Percentiles rank a stretch among this genome's conserved stretches.
Conservation (phyloP, 148 eudicot genomes). For the Persicaria maculosa region DNA sequence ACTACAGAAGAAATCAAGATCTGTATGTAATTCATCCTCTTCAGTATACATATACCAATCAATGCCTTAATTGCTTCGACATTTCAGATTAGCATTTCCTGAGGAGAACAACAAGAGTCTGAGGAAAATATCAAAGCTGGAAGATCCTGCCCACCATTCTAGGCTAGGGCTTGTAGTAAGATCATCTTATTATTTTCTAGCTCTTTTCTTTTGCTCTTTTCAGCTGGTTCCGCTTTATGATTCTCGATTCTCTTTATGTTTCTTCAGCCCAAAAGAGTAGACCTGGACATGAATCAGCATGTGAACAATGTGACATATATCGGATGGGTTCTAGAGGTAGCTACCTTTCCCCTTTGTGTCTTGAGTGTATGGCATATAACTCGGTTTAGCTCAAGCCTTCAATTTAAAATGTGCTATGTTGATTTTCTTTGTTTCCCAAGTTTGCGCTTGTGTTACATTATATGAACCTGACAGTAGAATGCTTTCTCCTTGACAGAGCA, state of each 20-base stretch:
- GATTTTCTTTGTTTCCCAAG: too few species aligned
- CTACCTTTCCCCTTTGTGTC: slow-evolving; percentile 13
- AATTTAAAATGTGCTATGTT: too few species aligned
- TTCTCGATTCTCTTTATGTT: neutral
- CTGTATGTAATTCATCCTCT: neutral
- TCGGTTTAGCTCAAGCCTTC: too few species aligned
- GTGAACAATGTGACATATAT: slow-evolving; percentile 94
- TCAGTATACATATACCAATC: neutral
- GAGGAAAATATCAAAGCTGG: slow-evolving; percentile 82
- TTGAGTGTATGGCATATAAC: too few species aligned
- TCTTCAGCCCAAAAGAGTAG: slow-evolving; percentile 90
- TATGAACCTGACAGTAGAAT: neutral
- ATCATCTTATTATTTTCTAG: neutral
- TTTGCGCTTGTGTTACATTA: neutral
- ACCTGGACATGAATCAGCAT: slow-evolving; percentile 96
- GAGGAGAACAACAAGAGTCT: slow-evolving; percentile 74
- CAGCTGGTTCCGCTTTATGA: neutral
- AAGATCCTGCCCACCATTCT: slow-evolving; percentile 61
- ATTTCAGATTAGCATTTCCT: slow-evolving; percentile 74
- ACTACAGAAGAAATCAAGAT: too few species aligned
- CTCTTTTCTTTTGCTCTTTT: neutral
- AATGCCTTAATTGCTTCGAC: neutral
- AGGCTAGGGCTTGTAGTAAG: slow-evolving; percentile 72
- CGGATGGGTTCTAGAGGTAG: slow-evolving; percentile 91
- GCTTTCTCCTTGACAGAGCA: slow-evolving; percentile 41